Conservation (phyloP, 495 filamentous ascomycete species). For the Penicillium paradoxum region DNA sequence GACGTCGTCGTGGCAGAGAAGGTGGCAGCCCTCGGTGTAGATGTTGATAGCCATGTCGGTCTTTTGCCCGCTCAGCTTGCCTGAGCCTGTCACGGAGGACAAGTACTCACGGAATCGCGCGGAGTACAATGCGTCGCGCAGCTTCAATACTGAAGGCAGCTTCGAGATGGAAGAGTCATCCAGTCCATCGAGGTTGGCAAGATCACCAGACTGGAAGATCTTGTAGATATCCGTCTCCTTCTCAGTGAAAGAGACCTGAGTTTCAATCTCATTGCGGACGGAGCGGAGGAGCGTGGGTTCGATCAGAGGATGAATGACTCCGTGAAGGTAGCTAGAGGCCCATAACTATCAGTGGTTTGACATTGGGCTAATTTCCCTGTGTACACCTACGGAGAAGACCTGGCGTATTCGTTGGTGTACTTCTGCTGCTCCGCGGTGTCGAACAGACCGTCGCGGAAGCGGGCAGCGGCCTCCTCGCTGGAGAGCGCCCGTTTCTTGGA, state of each 20-base stretch:
- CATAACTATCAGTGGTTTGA: slow-evolving; percentile 7
- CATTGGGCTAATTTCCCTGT: background rate
- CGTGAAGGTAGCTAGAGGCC: slow-evolving; percentile 68
- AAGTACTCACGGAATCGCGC: slow-evolving; percentile 83
- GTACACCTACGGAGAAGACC: slow-evolving; percentile 60
- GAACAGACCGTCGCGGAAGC: slow-evolving; percentile 75
- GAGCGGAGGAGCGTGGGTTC: slow-evolving; percentile 72
- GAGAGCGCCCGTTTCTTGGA: slow-evolving; percentile 51
- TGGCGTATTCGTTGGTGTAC: slow-evolving; percentile 65
- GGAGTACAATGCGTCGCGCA: slow-evolving; percentile 92
- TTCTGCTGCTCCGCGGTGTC: slow-evolving; percentile 58
- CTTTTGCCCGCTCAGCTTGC: slow-evolving; percentile 84
- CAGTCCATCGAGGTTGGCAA: slow-evolving; percentile 93
- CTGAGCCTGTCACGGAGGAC: slow-evolving; percentile 75
- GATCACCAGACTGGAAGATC: slow-evolving; percentile 96
- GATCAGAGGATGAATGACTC: slow-evolving; percentile 78
- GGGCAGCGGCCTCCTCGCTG: slow-evolving; percentile 39
- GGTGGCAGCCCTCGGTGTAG: slow-evolving; percentile 92
- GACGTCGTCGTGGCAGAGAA: slow-evolving; percentile 96
- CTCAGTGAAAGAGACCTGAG: slow-evolving; percentile 87
- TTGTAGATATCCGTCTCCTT: slow-evolving; percentile 99
- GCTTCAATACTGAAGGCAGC: slow-evolving; percentile 76
- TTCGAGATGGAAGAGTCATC: slow-evolving; percentile 74
- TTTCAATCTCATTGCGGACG: slow-evolving; percentile 84
- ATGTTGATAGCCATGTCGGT: slow-evolving; percentile 99